Conservation (phyloP, 176 grass and related monocot genomes). For the Phoenix dactylifera region DNA sequence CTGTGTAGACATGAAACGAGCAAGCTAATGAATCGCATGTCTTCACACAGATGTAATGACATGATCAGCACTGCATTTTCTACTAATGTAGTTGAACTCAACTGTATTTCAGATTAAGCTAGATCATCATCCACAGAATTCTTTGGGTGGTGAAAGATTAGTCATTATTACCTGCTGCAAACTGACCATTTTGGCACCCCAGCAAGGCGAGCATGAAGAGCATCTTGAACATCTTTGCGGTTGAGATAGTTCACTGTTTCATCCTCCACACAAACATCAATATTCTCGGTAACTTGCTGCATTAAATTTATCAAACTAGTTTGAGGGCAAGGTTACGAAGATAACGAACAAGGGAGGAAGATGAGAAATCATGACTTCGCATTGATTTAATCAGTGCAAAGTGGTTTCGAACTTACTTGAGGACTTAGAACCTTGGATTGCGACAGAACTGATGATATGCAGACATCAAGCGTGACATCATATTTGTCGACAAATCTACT, state of each 20-base stretch:
- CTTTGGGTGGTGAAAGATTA: neutral
- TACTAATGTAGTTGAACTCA: too few relatives aligned
- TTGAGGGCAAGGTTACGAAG: too few relatives aligned
- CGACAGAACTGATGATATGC: conserved; percentile 75
- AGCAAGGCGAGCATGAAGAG: conserved; percentile 57
- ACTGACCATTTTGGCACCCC: conserved; percentile 67
- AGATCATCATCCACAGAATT: too few relatives aligned
- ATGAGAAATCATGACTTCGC: too few relatives aligned
- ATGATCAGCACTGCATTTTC: too few relatives aligned
- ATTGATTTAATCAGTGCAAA: too few relatives aligned
- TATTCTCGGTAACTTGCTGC: conserved; percentile 47
- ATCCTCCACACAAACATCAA: conserved; percentile 94
- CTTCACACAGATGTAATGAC: too few relatives aligned
- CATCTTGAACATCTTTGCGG: conserved; percentile 70
- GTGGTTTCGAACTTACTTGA: conserved; percentile 23
- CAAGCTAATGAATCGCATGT: too few relatives aligned
- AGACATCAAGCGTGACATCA: conserved; percentile 91
- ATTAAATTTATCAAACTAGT: neutral
- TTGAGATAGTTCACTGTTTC: conserved; percentile 93
- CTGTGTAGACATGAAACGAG: too few relatives aligned
- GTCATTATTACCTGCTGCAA: conserved; percentile 67
- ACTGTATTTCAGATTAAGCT: too few relatives aligned
- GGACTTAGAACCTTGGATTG: conserved; percentile 71
- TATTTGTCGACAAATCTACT: conserved; percentile 98
- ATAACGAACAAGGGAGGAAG: too few relatives aligned